Conservation (phyloP, 352 stramenopile species). For the Phytophthora uliginosa region DNA sequence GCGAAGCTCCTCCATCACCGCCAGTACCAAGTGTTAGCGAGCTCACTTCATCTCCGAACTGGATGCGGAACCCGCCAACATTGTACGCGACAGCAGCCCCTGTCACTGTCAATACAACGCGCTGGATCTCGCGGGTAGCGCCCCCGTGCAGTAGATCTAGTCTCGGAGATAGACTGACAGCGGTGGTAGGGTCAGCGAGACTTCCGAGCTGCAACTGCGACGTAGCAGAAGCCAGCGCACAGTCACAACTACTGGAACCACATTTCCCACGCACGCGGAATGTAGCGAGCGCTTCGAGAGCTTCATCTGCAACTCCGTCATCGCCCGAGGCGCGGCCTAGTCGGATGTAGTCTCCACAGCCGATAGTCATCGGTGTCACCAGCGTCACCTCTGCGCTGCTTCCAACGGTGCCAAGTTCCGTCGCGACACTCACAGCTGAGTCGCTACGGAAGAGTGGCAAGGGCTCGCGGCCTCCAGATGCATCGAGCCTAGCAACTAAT, state of each 20-base stretch:
- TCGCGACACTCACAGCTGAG: conserved; percentile 52
- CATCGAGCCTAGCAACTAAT: conserved; percentile 44
- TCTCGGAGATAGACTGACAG: conserved; percentile 57
- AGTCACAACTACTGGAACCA: conserved; percentile 52
- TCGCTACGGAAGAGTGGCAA: conserved; percentile 71
- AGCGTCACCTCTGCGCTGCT: conserved; percentile 49
- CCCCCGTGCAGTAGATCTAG: conserved; percentile 45
- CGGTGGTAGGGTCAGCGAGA: conserved; percentile 43
- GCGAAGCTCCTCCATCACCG: conserved; percentile 68
- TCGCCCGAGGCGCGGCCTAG: conserved; percentile 52
- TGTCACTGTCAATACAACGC: conserved; percentile 55
- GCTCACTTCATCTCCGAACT: conserved; percentile 92
- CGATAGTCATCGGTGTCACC: conserved; percentile 43
- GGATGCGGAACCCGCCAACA: conserved; percentile 89
- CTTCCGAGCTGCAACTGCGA: conserved; percentile 56
- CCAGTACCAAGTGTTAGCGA: conserved; percentile 76
- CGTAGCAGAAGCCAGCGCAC: conserved; percentile 29
- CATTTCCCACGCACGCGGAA: conserved; percentile 81
- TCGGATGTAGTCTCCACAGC: conserved; percentile 77
- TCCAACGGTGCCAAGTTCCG: conserved; percentile 45
- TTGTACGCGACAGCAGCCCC: conserved; percentile 53
- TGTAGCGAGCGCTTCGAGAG: conserved; percentile 35
- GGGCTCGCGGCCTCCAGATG: conserved; percentile 45
- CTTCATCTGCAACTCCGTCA: conserved; percentile 23
- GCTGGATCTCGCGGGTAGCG: conserved; percentile 76